Percentiles rank a stretch among this genome's conserved stretches.
Conservation (phyloP, 305 asterid genomes). For the Ajuga reptans region DNA sequence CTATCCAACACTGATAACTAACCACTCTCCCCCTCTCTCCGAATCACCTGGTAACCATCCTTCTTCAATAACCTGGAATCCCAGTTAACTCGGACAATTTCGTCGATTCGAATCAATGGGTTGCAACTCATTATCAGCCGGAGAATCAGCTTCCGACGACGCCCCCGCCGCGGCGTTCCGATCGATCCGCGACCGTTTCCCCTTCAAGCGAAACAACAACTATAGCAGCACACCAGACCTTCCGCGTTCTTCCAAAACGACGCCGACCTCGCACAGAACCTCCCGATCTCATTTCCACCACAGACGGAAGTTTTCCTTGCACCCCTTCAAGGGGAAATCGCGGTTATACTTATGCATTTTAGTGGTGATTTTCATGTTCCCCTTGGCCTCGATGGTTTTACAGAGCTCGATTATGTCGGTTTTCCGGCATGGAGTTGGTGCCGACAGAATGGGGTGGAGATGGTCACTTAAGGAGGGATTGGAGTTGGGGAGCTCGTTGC, state of each 20-base stretch:
- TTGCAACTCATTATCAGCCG: slow-evolving; percentile 38
- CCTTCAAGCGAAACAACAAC: slow-evolving; percentile 57
- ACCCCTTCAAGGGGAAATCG: slow-evolving; percentile 46
- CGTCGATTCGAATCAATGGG: slow-evolving; percentile 34
- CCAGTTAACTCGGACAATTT: slow-evolving; percentile 9
- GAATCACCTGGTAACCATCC: slow-evolving; percentile 5
- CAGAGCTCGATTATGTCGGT: slow-evolving; percentile 78
- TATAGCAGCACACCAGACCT: slow-evolving; percentile 19
- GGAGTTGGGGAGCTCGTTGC: slow-evolving; percentile 71
- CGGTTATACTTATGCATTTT: slow-evolving; percentile 54
- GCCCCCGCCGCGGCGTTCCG: slow-evolving; percentile 36
- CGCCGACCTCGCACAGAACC: slow-evolving; percentile 39
- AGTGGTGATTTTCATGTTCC: slow-evolving; percentile 51
- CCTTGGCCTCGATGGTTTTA: slow-evolving; percentile 62
- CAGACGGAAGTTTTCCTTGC: slow-evolving; percentile 37
- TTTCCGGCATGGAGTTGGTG: slow-evolving; percentile 44
- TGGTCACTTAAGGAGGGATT: slow-evolving; percentile 65
- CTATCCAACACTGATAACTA: slow-evolving; percentile 24
- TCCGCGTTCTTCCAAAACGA: slow-evolving; percentile 39
- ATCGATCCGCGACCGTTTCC: slow-evolving; percentile 92
- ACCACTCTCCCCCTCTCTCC: slow-evolving; percentile 1
- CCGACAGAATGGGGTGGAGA: slow-evolving; percentile 56
- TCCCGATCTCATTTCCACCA: slow-evolving; percentile 70
- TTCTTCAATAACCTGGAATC: slow-evolving; percentile 6
- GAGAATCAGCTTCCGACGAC: slow-evolving; percentile 44